phyloP scores from a whole-genome alignment of 1,284 basidiomycete genomes.

The Sporisorium graminicola region DNA sequence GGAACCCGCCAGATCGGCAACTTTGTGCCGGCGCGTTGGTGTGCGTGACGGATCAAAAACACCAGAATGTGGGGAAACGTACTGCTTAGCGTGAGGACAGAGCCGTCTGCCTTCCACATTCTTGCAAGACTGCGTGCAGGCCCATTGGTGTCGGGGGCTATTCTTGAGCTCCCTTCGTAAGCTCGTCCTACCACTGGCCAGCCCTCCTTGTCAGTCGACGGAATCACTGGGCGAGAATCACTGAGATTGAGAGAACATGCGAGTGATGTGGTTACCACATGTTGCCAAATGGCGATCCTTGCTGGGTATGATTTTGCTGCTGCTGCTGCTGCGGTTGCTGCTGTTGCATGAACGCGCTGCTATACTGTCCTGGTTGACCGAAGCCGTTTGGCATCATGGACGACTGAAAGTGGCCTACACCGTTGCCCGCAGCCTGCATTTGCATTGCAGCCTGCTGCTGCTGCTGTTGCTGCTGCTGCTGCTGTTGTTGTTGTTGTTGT shows the following conservation, averaged over 20 bases:
- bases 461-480: conserved; percentile 22
- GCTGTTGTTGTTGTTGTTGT: conserved; percentile 19
- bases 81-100: background rate
- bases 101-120: background rate
- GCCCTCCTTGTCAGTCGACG: background rate
- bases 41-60: no score
- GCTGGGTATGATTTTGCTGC: conserved; percentile 40
- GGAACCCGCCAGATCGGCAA: background rate
- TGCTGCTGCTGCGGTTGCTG: conserved; percentile 21
- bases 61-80: background rate
- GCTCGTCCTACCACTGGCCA: no score
- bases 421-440: conserved; percentile 7
- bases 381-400: conserved; percentile 38
- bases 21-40: background rate
- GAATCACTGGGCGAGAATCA: background rate
- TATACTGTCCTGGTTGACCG: conserved; percentile 21
- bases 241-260: background rate
- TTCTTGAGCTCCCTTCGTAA: background rate
- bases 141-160: background rate
- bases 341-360: conserved; percentile 29
- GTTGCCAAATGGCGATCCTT: conserved; percentile 30
- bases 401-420: conserved; percentile 12
- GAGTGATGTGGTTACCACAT: conserved; percentile 24
- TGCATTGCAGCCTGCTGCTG: conserved; percentile 10
- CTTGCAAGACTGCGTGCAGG: background rate